Evolutionary conservation across 495 filamentous ascomycete genomes (phyloP), one percentile per base, ranked within the genome.

Genomic region (Penicillium odoratum): DNA sequence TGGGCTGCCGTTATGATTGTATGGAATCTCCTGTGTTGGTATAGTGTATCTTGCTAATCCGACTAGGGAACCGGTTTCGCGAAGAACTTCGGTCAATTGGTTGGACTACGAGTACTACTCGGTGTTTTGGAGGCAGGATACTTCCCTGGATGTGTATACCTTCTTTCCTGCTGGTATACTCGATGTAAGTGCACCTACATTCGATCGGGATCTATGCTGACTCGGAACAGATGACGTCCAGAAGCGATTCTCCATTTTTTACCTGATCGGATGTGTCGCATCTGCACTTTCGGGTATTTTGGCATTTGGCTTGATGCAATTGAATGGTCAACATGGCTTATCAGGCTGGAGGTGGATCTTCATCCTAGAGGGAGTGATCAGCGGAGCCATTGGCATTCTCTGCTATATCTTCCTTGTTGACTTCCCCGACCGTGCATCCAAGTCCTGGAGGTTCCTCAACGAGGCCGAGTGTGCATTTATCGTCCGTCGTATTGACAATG

Each of bases 271-370:
- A 45, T 84, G 77, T 45, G 73, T 86, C 2, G 85, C 87, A 9
- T 80, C 82, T 16, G 86, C 81, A 0, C 79, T 85, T 62, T 70
- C 78, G 0, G 85, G 86, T 61, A 87, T 89, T 50, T 66, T 89
- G 9, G 85, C 87, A 11, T 88, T 81, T 50, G 86, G 85, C 7
- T 64, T 88, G 56, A 85, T 85, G 80, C 81, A 85, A 57, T 71
- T 85, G 72, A 63, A 74, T 13, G 82, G 81, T 5, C 62, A 70
- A 0, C 67, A 72, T 15, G 77, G 75, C 0, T 62, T 83, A 5
- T 66, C 60, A 18, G 86, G 86, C 28, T 89, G 86, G 87, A 68
- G 81, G 45, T 87, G 84, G 84, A 83, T 83, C 36, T 85, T 87
- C 67, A 83, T 87, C 62, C 78, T 86, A 16, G 82, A 87, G 57